phyloP scores from a whole-genome alignment of 345 rosid genomes.

The Passiflora organensis region DNA sequence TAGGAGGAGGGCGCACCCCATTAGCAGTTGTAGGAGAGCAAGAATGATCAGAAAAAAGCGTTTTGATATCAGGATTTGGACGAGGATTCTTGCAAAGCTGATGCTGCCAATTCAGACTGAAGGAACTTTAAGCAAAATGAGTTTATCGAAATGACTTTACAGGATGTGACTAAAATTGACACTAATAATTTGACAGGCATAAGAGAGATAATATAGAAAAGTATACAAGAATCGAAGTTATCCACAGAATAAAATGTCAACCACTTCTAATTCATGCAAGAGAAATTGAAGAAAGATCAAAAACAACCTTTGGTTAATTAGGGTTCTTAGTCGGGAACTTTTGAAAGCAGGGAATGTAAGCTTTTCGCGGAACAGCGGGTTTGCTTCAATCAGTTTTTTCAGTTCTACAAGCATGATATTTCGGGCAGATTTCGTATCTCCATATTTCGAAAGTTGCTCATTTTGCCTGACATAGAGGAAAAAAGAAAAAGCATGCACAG shows the following conservation, averaged over 20 bases:
- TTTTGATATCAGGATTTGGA: constrained; percentile 87
- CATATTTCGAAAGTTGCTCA: constrained; percentile 79
- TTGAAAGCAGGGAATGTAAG: constrained; percentile 59
- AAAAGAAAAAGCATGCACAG: constrained; percentile 8
- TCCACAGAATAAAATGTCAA: background rate
- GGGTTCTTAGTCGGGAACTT: constrained; percentile 65
- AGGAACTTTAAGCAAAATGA: constrained; percentile 10
- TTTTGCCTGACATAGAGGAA: constrained; percentile 47
- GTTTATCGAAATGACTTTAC: constrained; percentile 8
- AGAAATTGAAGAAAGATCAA: constrained; percentile 5
- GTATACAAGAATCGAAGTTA: background rate
- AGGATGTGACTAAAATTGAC: background rate
- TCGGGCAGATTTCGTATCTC: constrained; percentile 75
- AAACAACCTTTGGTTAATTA: constrained; percentile 82
- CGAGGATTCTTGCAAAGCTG: constrained; percentile 93
- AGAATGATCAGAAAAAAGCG: constrained; percentile 76
- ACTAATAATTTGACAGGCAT: background rate
- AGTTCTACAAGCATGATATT: constrained; percentile 60
- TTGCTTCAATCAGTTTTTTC: constrained; percentile 72
- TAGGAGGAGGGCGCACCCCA: constrained; percentile 73
- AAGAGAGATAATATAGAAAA: background rate
- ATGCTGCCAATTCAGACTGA: constrained; percentile 94
- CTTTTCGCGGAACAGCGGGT: constrained; percentile 76
- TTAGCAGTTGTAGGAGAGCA: constrained; percentile 50
- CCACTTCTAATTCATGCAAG: background rate